Evolutionary conservation across 139 green algal genomes (phyloP).

Genomic region (Chlorella sp.): DNA sequence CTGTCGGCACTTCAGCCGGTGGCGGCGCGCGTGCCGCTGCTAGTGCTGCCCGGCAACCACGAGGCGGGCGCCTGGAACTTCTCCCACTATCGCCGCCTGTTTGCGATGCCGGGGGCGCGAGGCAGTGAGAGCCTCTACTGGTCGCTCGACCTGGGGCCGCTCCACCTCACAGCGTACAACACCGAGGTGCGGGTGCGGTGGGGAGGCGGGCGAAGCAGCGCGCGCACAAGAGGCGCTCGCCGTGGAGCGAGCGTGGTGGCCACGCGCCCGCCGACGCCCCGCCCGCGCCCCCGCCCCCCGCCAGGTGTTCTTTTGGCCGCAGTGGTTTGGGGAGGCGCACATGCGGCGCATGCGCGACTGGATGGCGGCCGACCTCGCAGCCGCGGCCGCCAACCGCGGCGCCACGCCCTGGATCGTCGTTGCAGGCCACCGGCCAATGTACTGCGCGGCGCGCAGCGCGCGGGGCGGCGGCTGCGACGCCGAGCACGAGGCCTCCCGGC

Average conservation of each 20-base stretch:
- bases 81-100: slow-evolving; percentile 25
- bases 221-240: neutral
- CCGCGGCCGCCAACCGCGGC: neutral
- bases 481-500: slow-evolving; percentile 27
- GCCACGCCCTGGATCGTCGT: slow-evolving; percentile 21
- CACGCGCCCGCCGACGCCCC: no score
- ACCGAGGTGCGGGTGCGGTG: neutral
- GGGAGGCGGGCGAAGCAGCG: neutral
- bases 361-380: slow-evolving; percentile 25
- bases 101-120: slow-evolving; percentile 11
- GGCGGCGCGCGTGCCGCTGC: slow-evolving; percentile 14
- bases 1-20: slow-evolving; percentile 10
- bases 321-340: slow-evolving; percentile 2
- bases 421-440: slow-evolving; percentile 36
- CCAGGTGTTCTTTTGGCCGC: slow-evolving; percentile 37
- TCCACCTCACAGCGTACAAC: slow-evolving; percentile 34
- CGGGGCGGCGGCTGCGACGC: neutral
- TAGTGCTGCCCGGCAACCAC: slow-evolving; percentile 33
- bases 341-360: slow-evolving; percentile 17
- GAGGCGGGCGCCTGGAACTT: slow-evolving; percentile 26
- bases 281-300: neutral
- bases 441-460: slow-evolving; percentile 15
- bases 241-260: no score
- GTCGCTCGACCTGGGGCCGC: slow-evolving; percentile 26
- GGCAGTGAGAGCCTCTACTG: slow-evolving; percentile 25